A percentile compares a stretch with the other conserved stretches of the same genome.
Evolutionary conservation across 345 rosid genomes (phyloP).

Genomic region (Cardiospermum halicacabum): DNA sequence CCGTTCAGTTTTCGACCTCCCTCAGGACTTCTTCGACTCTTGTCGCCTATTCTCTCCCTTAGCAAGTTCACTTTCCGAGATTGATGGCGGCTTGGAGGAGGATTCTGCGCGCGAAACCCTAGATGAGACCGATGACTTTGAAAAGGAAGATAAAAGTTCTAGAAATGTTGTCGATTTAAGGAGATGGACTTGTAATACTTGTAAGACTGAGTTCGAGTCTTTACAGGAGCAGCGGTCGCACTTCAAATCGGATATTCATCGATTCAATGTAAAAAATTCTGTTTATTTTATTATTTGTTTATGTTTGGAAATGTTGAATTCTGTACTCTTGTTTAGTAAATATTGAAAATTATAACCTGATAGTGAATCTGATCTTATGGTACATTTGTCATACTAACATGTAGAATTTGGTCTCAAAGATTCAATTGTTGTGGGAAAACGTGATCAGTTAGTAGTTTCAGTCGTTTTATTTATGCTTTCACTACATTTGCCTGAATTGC

Average conservation of each 20-base stretch:
- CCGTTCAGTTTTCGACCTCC: slow-evolving; percentile 64
- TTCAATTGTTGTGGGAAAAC: background rate
- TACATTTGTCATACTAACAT: too few relatives aligned
- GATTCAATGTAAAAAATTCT: slow-evolving; percentile 56
- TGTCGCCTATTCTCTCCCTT: slow-evolving; percentile 53
- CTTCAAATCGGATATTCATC: slow-evolving; percentile 89
- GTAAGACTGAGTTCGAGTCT: slow-evolving; percentile 75
- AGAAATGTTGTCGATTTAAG: slow-evolving; percentile 29
- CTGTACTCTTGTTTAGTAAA: too few relatives aligned
- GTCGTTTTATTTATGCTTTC: background rate
- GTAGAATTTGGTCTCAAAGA: too few relatives aligned
- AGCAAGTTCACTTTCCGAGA: slow-evolving; percentile 20
- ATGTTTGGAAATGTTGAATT: background rate
- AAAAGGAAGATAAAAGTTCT: slow-evolving; percentile 27
- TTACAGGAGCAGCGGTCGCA: slow-evolving; percentile 86
- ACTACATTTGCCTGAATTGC: background rate
- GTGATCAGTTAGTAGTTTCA: too few relatives aligned
- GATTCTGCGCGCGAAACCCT: slow-evolving; percentile 21
- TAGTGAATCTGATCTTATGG: too few relatives aligned
- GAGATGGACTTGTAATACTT: slow-evolving; percentile 90
- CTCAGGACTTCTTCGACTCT: slow-evolving; percentile 51
- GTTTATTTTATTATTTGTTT: background rate
- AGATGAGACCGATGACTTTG: slow-evolving; percentile 18
- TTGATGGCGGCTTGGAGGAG: slow-evolving; percentile 20
- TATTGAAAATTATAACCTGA: too few relatives aligned